A percentile compares a stretch with the other conserved stretches of the same genome.
Evolutionary conservation across 805 yeast genomes (phyloP).

Genomic region (Isabelozyma rhagii): DNA sequence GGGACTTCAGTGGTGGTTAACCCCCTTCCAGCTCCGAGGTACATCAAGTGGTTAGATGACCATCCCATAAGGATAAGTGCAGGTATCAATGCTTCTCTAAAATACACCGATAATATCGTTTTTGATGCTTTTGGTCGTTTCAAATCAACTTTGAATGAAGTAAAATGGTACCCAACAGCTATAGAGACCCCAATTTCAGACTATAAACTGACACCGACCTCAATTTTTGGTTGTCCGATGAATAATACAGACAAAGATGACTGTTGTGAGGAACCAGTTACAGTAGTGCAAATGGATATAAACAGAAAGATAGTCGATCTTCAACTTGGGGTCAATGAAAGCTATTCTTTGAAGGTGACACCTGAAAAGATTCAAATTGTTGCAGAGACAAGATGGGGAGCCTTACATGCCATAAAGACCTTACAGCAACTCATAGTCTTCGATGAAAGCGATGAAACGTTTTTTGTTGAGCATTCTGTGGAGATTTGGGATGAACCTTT

Average conservation of each 20-base stretch:
- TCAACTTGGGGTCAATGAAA: constrained; percentile 35
- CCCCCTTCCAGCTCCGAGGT: constrained; percentile 21
- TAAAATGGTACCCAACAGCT: constrained; percentile 35
- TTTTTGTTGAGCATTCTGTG: constrained; percentile 30
- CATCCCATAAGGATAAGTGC: constrained; percentile 4
- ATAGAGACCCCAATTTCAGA: constrained; percentile 19
- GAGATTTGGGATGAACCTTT: constrained; percentile 31
- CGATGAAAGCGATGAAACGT: constrained; percentile 12
- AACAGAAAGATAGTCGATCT: constrained; percentile 13
- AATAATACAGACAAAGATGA: no score
- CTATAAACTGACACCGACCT: constrained; percentile 14
- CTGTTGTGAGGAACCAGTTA: no score
- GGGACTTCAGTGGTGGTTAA: constrained; percentile 12
- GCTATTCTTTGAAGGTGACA: no score
- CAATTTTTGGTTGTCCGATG: background rate
- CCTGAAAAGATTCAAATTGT: constrained; percentile 14
- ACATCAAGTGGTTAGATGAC: constrained; percentile 16
- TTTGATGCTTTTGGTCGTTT: constrained; percentile 18
- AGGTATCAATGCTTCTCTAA: constrained; percentile 2
- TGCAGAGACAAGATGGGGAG: constrained; percentile 40
- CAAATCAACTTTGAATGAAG: constrained; percentile 9
- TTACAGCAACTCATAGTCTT: constrained; percentile 37
- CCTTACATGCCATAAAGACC: constrained; percentile 37
- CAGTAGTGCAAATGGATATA: no score
- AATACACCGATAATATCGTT: constrained; percentile 9